Evolutionary conservation across 2,329 filamentous ascomycete species (phyloP).

Genomic region (Trichothecium sympodiale): DNA sequence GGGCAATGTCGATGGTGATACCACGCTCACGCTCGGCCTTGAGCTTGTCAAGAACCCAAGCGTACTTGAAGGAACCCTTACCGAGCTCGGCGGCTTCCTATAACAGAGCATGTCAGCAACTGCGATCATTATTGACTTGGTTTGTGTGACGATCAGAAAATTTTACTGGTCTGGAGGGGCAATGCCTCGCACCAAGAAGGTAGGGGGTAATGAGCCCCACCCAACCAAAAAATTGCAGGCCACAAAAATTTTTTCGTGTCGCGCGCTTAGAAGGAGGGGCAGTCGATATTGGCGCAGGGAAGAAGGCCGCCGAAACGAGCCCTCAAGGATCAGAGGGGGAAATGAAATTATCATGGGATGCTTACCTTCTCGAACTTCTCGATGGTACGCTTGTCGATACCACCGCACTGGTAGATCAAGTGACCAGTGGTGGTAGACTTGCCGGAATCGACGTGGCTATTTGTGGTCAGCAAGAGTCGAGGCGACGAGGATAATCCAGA

Average conservation of each 20-base stretch:
- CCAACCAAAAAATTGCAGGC: slow-evolving; percentile 14
- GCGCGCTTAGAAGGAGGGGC: slow-evolving; percentile 8
- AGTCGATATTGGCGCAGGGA: slow-evolving; percentile 6
- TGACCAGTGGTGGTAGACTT: slow-evolving; percentile 92
- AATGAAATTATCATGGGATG: slow-evolving; percentile 7
- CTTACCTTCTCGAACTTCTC: slow-evolving; percentile 99
- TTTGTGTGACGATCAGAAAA: background rate
- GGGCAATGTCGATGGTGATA: slow-evolving; percentile 99
- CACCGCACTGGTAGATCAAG: slow-evolving; percentile 99
- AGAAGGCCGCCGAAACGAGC: slow-evolving; percentile 1
- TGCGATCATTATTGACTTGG: no score
- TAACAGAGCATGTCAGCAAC: slow-evolving; percentile 10
- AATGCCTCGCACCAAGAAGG: slow-evolving; percentile 1
- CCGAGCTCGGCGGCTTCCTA: slow-evolving; percentile 97
- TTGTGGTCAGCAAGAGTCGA: slow-evolving; percentile 11
- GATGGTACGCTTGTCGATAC: slow-evolving; percentile 99
- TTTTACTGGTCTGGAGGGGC: slow-evolving; percentile 1
- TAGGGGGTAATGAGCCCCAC: slow-evolving; percentile 7
- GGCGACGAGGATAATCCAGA: background rate
- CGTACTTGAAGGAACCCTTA: slow-evolving; percentile 99
- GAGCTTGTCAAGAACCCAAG: slow-evolving; percentile 99
- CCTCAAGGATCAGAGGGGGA: slow-evolving; percentile 8
- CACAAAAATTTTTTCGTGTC: slow-evolving; percentile 11
- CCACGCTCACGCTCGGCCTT: slow-evolving; percentile 99
- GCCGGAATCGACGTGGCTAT: slow-evolving; percentile 93